Evolutionary conservation across 495 filamentous ascomycete species (phyloP).

Genomic region (Neurospora sp.): DNA sequence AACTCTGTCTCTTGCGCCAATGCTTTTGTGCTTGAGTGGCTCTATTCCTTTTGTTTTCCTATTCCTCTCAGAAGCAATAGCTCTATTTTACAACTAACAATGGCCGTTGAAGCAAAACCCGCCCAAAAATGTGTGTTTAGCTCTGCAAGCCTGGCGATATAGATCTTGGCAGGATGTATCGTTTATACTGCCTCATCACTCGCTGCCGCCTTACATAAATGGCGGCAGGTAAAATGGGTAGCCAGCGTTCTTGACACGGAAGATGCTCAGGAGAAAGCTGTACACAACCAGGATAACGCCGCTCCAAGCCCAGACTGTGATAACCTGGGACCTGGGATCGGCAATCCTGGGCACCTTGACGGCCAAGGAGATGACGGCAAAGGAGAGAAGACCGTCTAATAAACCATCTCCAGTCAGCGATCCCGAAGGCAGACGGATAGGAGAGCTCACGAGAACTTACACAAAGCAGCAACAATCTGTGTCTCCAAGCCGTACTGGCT

Average conservation of each 20-base stretch:
- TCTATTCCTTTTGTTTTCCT: background rate
- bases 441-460: conserved; percentile 46
- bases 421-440: background rate
- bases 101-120: background rate
- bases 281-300: conserved; percentile 71
- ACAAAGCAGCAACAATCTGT: conserved; percentile 89
- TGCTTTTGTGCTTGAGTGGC: background rate
- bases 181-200: background rate
- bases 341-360: conserved; percentile 83
- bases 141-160: background rate
- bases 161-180: background rate
- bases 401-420: background rate
- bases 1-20: background rate
- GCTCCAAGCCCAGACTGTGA: conserved; percentile 76
- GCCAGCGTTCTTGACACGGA: conserved; percentile 87
- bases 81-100: background rate
- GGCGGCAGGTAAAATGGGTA: conserved; percentile 93
- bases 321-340: conserved; percentile 66
- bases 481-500: conserved; percentile 95
- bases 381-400: conserved; percentile 83
- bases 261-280: conserved; percentile 88
- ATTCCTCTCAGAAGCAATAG: background rate
- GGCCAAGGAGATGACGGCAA: conserved; percentile 79
- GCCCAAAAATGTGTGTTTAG: background rate
- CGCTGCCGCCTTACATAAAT: conserved; percentile 42